These are phyloP conservation scores for Ophiognomonia clavigignenti-juglandacearum DNA, from an alignment of 2,329 filamentous ascomycete species.

Conservation along the genomic window DNA sequence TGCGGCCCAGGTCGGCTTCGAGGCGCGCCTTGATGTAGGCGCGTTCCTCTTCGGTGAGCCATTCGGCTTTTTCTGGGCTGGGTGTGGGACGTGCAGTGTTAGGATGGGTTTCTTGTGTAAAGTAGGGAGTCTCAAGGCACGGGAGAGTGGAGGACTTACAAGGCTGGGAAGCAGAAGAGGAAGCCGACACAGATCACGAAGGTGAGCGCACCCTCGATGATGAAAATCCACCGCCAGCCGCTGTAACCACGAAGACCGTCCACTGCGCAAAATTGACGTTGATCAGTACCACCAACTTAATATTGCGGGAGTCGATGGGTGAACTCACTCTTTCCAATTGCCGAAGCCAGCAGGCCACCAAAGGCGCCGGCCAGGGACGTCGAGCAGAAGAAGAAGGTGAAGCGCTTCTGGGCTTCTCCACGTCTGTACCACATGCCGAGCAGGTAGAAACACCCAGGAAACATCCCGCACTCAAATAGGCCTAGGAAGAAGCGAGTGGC, in stretches of 20 bases:
- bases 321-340: conserved; percentile 69
- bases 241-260: conserved; percentile 60
- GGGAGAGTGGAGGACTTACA: too few species aligned
- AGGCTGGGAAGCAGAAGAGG: conserved; percentile 67
- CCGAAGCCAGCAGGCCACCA: conserved; percentile 77
- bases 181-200: conserved; percentile 56
- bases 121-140: too few species aligned
- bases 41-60: conserved; percentile 67
- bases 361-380: conserved; percentile 80
- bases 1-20: conserved; percentile 62
- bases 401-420: conserved; percentile 83
- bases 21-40: conserved; percentile 62
- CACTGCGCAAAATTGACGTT: conserved; percentile 37
- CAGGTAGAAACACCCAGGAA: conserved; percentile 59
- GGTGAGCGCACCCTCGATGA: conserved; percentile 67
- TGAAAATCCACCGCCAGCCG: conserved; percentile 81
- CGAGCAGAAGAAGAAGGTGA: conserved; percentile 87
- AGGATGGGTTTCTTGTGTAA: background rate
- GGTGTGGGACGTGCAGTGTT: background rate
- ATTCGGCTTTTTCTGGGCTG: conserved; percentile 66
- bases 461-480: conserved; percentile 70
- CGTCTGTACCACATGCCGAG: conserved; percentile 89
- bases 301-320: background rate
- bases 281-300: background rate
- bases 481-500: conserved; percentile 83